phyloP scores from a whole-genome alignment of 768 basidiomycete species.

The Leccinum obscurum region DNA sequence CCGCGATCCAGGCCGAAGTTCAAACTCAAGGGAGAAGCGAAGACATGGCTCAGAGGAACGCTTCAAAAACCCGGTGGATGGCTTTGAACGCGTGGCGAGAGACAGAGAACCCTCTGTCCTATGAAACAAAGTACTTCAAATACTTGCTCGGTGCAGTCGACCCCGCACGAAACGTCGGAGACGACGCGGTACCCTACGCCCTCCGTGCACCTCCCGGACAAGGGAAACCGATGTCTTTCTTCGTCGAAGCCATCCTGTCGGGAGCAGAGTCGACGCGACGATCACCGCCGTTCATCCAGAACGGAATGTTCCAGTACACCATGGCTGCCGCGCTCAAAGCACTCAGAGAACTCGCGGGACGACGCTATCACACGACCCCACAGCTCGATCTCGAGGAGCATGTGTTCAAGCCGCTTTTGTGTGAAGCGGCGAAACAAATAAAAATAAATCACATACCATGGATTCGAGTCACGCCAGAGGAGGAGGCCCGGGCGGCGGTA shows the following conservation, averaged over 20 bases:
- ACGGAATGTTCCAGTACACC: neutral
- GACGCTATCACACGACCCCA: too few relatives aligned
- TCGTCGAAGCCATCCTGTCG: neutral
- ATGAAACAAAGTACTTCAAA: neutral
- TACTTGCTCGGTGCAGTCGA: neutral
- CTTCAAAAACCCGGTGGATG: neutral
- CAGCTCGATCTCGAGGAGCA: neutral
- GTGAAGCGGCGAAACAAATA: neutral
- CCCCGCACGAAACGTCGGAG: neutral
- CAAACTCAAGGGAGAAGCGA: too few relatives aligned
- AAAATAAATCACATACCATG: neutral
- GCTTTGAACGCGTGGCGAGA: neutral
- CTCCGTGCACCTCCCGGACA: neutral
- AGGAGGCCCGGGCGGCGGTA: too few relatives aligned
- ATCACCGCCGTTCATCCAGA: neutral
- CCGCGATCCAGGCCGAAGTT: too few relatives aligned
- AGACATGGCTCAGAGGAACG: neutral
- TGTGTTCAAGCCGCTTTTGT: neutral
- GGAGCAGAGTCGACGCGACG: neutral
- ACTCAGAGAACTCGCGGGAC: neutral
- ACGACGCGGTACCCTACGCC: neutral
- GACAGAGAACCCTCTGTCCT: neutral
- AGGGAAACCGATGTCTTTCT: neutral
- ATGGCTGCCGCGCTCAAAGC: neutral
- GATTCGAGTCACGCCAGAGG: neutral